Percentiles rank a stretch among this genome's conserved stretches.
Conservation (phyloP, 441 rosid species). For the Brassica hybrid region DNA sequence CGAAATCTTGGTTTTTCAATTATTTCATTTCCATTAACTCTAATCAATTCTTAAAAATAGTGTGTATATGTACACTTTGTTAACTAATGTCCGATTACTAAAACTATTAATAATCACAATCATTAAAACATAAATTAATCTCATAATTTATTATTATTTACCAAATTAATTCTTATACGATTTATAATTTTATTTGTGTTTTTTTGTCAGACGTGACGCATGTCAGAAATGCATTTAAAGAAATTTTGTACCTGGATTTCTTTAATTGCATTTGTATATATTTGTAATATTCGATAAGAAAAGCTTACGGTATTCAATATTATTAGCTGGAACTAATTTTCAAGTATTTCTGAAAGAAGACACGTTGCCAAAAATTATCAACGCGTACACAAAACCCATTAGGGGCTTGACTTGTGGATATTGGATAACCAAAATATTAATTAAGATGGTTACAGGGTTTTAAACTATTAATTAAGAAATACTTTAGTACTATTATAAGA, state of each 20-base stretch:
- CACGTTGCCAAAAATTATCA: conserved; percentile 7
- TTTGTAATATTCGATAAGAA: background rate
- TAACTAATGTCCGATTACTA: background rate
- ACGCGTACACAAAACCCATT: conserved; percentile 36
- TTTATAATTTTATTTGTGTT: background rate
- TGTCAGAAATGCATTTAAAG: background rate
- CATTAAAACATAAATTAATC: background rate
- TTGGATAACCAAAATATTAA: conserved; percentile 38
- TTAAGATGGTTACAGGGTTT: conserved; percentile 11
- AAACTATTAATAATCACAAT: background rate
- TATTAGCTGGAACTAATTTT: conserved; percentile 25
- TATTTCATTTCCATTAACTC: background rate
- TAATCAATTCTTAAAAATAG: background rate
- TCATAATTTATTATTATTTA: background rate
- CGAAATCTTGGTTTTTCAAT: background rate
- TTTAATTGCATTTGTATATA: conserved; percentile 6
- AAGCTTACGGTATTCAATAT: conserved; percentile 5
- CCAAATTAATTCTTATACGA: background rate
- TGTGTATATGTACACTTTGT: background rate
- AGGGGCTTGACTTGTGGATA: conserved; percentile 36
- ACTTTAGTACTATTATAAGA: background rate
- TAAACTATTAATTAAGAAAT: no score
- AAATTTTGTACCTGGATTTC: background rate
- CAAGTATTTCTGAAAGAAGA: conserved; percentile 27
- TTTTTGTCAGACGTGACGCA: background rate